A percentile compares a stretch with the other conserved stretches of the same genome.
Conservation (phyloP, 768 basidiomycete genomes). For the Podaxis pistillaris region DNA sequence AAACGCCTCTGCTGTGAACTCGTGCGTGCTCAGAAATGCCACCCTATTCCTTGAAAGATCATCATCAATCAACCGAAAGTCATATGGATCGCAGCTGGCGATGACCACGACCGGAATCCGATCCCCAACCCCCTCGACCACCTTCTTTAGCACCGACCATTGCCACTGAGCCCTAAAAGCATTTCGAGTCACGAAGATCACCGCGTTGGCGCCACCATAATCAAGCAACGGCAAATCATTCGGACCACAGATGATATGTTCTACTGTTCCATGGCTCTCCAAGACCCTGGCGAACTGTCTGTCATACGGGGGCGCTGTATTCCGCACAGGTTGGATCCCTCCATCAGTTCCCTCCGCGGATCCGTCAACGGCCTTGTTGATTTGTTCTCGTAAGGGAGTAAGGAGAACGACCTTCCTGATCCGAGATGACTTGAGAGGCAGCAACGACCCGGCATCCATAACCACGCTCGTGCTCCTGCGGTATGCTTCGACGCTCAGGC, state of each 20-base stretch:
- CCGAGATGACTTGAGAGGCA: constrained; percentile 33
- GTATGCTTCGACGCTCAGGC: constrained; percentile 49
- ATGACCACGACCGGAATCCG: constrained; percentile 43
- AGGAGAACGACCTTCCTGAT: constrained; percentile 38
- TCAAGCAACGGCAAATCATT: constrained; percentile 14
- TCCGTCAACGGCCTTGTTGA: constrained; percentile 60
- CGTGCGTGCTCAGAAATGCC: constrained; percentile 52
- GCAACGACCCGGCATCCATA: constrained; percentile 32
- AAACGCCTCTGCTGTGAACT: constrained; percentile 55
- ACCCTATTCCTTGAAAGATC: constrained; percentile 21
- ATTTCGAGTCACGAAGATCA: constrained; percentile 60
- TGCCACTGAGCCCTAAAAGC: constrained; percentile 56
- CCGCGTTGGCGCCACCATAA: constrained; percentile 21
- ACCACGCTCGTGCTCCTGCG: constrained; percentile 44
- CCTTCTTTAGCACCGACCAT: constrained; percentile 33
- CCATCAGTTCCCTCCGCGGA: constrained; percentile 39
- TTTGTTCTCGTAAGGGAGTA: constrained; percentile 55
- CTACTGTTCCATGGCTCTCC: constrained; percentile 26
- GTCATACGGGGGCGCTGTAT: constrained; percentile 60
- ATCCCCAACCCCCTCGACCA: neutral
- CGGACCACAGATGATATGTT: constrained; percentile 47
- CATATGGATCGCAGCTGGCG: constrained; percentile 68
- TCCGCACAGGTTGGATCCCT: constrained; percentile 42
- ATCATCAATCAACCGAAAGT: constrained; percentile 32
- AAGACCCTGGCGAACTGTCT: constrained; percentile 44